These are phyloP conservation scores for Strobilomyces echinocephalus DNA, from an alignment of 768 basidiomycete species.

Conservation along the genomic window DNA sequence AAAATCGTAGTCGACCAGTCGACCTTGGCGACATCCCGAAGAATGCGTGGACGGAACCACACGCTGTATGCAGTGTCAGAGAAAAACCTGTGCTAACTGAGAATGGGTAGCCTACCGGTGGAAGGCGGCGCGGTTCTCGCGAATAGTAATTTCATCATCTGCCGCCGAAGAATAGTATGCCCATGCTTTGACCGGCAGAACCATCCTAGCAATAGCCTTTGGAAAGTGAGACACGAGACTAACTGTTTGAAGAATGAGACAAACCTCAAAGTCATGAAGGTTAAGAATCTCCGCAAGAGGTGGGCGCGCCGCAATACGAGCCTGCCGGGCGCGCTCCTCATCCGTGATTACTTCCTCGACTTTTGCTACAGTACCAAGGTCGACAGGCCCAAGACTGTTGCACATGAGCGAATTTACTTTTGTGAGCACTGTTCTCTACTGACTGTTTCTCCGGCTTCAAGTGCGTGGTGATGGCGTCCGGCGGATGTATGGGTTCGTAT, in stretches of 20 bases:
- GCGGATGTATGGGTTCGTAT: conserved; percentile 89
- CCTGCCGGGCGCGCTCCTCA: conserved; percentile 65
- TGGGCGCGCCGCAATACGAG: conserved; percentile 59
- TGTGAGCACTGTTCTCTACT: conserved; percentile 12
- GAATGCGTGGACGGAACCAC: conserved; percentile 87
- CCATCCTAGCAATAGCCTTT: conserved; percentile 75
- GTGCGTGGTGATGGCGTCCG: conserved; percentile 70
- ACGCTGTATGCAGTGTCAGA: conserved; percentile 39
- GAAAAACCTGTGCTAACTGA: background rate
- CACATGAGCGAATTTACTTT: conserved; percentile 1
- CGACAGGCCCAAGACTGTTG: conserved; percentile 63
- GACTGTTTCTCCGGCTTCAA: conserved; percentile 84
- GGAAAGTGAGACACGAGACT: conserved; percentile 4
- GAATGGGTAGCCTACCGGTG: conserved; percentile 53
- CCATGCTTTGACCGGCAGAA: conserved; percentile 88
- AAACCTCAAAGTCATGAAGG: conserved; percentile 91
- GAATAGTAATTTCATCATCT: conserved; percentile 87
- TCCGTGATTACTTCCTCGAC: conserved; percentile 60
- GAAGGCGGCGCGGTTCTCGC: conserved; percentile 89
- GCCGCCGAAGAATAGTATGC: conserved; percentile 96
- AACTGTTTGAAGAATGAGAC: conserved; percentile 3
- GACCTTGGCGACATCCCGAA: conserved; percentile 81
- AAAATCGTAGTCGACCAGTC: conserved; percentile 83
- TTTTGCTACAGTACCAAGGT: conserved; percentile 61
- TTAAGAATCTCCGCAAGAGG: conserved; percentile 77